phyloP scores from a whole-genome alignment of 2,329 filamentous ascomycete genomes.

The Tolypocladium ovalisporum region DNA sequence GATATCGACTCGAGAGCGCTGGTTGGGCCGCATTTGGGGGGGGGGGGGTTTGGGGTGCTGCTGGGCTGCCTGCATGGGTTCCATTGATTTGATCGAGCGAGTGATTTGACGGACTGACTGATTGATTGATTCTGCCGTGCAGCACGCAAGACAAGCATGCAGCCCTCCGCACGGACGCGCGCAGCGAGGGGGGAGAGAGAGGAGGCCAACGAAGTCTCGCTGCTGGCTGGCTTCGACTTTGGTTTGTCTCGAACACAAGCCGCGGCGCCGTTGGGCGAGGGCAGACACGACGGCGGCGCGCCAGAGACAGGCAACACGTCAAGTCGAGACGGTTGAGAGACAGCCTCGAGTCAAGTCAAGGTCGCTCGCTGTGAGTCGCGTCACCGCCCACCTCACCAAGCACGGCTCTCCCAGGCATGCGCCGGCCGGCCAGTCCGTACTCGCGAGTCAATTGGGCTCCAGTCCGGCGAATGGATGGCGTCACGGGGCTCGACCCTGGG shows the following conservation, averaged over 20 bases:
- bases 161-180: neutral
- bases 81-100: neutral
- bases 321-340: neutral
- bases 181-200: neutral
- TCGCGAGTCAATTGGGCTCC: neutral
- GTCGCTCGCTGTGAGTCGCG: neutral
- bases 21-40: neutral
- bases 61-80: neutral
- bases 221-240: neutral
- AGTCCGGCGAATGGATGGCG: neutral
- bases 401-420: too few relatives aligned
- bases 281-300: neutral
- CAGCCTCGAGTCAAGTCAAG: neutral
- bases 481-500: too few relatives aligned
- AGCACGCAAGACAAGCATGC: neutral
- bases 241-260: neutral
- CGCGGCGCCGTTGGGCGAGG: neutral
- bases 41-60: too few relatives aligned
- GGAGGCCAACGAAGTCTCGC: neutral
- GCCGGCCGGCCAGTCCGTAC: neutral
- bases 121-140: conserved; percentile 1
- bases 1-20: neutral
- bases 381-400: neutral
- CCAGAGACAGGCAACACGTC: neutral
- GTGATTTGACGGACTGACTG: neutral